Evolutionary conservation across 1,284 basidiomycete species (phyloP), one percentile per base, ranked within the genome.

Genomic region (Pyrrhoderma noxium): DNA sequence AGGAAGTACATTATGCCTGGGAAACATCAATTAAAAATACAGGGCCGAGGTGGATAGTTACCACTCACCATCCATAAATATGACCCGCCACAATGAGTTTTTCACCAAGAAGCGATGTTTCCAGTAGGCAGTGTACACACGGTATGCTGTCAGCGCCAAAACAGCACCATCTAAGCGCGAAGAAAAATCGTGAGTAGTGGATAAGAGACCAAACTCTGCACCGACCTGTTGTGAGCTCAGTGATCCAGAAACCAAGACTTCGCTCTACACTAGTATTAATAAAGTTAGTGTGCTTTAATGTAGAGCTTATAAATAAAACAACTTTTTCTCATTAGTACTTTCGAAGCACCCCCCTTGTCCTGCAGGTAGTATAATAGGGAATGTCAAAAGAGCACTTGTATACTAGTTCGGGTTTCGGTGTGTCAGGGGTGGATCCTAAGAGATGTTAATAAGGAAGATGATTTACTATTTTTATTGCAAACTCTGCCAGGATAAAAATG

Each of bases 1-100:
- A 44, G 23, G n/a, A 44, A 44, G 16, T 44, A 44, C 42, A 44
- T 44, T 18, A 44, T 44, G 2, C 42, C 42, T 44, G 31, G 3
- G 2, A 22, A 7, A 5, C 3, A 2, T 23, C n/a, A 31, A 16
- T 19, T 25, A n/a, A n/a, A 18, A n/a, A 5, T n/a, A 22, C 23
- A 3, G 21, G 14, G 8, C 31, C 16, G 14, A 9, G 1, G 8
- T 3, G 14, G 21, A 13, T 19, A 31, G 27, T 5, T 21, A 4
- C 4, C 14, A n/a, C 14, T 19, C 23, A 44, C 42, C 42, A 22
- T 44, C 42, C 21, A 25, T 44, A 16, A 44, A 31, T 8, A 44
- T 44, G 21, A 44, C 21, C 4, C 31, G 14, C 42, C 42, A 44
- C 23, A 44, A 23, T 8, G 42, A 31, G 23, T 25, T 44, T n/a